Conservation (phyloP, 2,329 filamentous ascomycete species). For the Penicillium sp. region DNA sequence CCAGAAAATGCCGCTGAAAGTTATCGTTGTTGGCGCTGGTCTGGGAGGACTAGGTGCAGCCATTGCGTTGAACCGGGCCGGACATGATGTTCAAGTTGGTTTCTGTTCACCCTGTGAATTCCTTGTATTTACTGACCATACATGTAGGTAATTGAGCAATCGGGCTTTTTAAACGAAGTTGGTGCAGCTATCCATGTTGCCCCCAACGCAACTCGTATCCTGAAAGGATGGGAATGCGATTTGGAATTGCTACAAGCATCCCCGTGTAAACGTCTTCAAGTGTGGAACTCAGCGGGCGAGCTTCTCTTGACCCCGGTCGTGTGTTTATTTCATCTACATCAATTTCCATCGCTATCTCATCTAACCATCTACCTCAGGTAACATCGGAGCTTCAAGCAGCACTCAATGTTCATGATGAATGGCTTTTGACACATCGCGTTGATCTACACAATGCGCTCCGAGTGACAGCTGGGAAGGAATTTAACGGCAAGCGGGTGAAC, state of each 20-base stretch:
- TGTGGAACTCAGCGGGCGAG: not conserved
- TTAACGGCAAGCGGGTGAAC: slow-evolving; percentile 9
- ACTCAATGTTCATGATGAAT: slow-evolving; percentile 15
- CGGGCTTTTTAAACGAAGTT: slow-evolving; percentile 34
- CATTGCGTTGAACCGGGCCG: not conserved
- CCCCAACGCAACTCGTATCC: slow-evolving; percentile 33
- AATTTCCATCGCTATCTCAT: not conserved
- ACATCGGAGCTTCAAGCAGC: not conserved
- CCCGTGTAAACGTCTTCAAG: not conserved
- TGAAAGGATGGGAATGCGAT: slow-evolving; percentile 31
- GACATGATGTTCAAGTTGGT: not conserved
- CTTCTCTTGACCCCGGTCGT: not conserved
- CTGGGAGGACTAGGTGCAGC: not conserved
- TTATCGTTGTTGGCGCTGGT: not conserved
- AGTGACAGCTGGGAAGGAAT: slow-evolving; percentile 25
- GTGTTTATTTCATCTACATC: not conserved
- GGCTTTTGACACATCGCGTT: slow-evolving; percentile 36
- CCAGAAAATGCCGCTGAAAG: not conserved
- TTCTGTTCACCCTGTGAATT: not conserved
- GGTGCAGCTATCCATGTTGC: slow-evolving; percentile 35
- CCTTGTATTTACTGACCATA: not conserved
- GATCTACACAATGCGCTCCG: slow-evolving; percentile 41
- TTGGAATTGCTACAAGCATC: slow-evolving; percentile 11
- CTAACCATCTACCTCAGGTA: not conserved
- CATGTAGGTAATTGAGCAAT: slow-evolving; percentile 27